These are phyloP conservation scores for Heimioporus sp. DNA, from an alignment of 768 basidiomycete species.

Conservation along the genomic window DNA sequence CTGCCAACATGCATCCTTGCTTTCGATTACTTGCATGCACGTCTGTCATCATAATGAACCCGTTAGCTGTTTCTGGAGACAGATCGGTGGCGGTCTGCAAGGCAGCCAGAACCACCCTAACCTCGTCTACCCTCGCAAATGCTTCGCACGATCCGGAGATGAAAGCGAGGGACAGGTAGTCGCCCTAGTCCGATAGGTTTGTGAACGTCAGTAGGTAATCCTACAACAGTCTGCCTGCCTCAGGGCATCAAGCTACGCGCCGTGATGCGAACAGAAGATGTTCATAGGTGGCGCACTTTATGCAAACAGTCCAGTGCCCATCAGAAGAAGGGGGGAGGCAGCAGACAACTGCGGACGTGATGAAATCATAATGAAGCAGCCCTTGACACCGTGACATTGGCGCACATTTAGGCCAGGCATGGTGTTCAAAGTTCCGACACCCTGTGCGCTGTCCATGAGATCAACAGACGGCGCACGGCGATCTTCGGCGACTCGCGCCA, in stretches of 20 bases:
- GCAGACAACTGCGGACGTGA: slow-evolving; percentile 10
- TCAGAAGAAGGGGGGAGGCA: slow-evolving; percentile 9
- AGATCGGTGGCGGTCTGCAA: slow-evolving; percentile 19
- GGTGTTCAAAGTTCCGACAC: slow-evolving; percentile 1
- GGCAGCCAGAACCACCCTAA: slow-evolving; percentile 10
- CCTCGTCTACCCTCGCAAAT: slow-evolving; percentile 14
- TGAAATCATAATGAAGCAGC: slow-evolving; percentile 4
- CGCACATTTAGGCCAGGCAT: slow-evolving; percentile 2
- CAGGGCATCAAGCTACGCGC: slow-evolving; percentile 21
- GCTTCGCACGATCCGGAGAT: slow-evolving; percentile 21
- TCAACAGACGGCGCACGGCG: slow-evolving; percentile 2
- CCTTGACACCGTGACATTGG: slow-evolving; percentile 2
- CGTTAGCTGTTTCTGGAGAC: slow-evolving; percentile 4
- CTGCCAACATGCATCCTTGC: slow-evolving; percentile 12
- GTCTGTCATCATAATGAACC: slow-evolving; percentile 15
- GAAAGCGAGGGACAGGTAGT: slow-evolving; percentile 11
- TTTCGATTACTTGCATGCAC: slow-evolving; percentile 8
- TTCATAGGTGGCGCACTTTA: slow-evolving; percentile 10
- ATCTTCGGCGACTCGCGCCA: slow-evolving; percentile 7
- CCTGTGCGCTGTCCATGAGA: slow-evolving; percentile 8
- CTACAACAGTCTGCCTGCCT: slow-evolving; percentile 6
- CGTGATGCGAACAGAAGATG: slow-evolving; percentile 21
- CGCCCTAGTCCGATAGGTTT: slow-evolving; percentile 3
- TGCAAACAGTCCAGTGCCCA: slow-evolving; percentile 8
- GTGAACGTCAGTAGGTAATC: slow-evolving; percentile 9